Base-by-base conservation (phyloP, 768 basidiomycete species). In the Tephrocybe sp. region DNA sequence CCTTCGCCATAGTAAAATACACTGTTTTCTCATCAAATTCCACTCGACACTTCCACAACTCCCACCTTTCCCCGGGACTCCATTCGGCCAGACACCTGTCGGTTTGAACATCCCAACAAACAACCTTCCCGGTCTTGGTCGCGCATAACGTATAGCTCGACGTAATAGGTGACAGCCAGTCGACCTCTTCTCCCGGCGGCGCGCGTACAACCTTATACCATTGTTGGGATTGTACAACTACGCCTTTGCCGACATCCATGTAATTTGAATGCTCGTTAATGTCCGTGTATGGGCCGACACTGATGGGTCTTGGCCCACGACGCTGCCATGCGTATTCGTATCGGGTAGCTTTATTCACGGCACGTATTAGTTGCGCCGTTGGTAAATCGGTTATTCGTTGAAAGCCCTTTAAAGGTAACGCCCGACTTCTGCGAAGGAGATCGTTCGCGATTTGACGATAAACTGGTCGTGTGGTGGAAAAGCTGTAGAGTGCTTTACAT, bases 81-180 rank as follows among this genome's bases (percentile, higher is more conserved):
- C 86, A 88, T 50, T 86, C 81, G 0, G 83, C 84, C 3, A 87
- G 70, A 52, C 79, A 80, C 13, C 63, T 60, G 42, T 87, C 81
- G 3, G 73, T 71, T 44, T 79, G 78, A 12, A 88, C 79, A 50
- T 88, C 84, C 86, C 86, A 88, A 56, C 86, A 88, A 13, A 88
- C 80, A 16, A 88, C 83, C 57, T 83, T 83, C 4, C 86, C 86
- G 42, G 78, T 82, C 67, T 86, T 86, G 0, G 86, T 88, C 1
- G 84, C 83, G 57, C 84, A 88, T n/a, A 88, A 77, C 3, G 80
- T 86, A 58, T 88, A 88, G 30, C 78, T 83, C 4, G 83, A 83
- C 1, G 86, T 87, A 56, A 88, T 86, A 15, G 86, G 84, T 2
- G 84, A 85, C 4, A 88, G 67, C 86, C 85, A 88, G 54, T 88